Evolutionary conservation across 345 rosid genomes (phyloP).

Genomic region (Aquilaria sinensis): DNA sequence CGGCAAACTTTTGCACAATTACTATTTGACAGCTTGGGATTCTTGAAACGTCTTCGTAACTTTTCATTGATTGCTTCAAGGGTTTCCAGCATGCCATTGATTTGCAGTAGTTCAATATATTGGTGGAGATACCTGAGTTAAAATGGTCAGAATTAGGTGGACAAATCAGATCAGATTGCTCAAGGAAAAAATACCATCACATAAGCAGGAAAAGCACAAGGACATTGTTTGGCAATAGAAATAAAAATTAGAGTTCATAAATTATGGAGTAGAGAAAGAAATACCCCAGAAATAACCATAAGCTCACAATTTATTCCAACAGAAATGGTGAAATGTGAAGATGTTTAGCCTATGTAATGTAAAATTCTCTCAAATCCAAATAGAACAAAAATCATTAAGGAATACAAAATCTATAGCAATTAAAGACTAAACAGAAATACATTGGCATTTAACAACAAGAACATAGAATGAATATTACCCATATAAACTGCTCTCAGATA

Average conservation of each 20-base stretch:
- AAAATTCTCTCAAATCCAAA: no score
- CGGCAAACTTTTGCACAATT: conserved; percentile 80
- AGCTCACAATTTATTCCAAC: no score
- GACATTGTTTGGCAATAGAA: background rate
- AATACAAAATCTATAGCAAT: no score
- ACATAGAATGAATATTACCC: conserved; percentile 42
- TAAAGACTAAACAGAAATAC: no score
- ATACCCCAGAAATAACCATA: no score
- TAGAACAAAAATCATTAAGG: no score
- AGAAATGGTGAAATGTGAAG: no score
- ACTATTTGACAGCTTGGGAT: conserved; percentile 73
- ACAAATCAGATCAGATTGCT: background rate
- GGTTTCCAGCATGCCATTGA: conserved; percentile 65
- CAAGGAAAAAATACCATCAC: no score
- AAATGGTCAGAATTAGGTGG: conserved; percentile 2
- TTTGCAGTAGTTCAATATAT: conserved; percentile 57
- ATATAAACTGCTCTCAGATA: conserved; percentile 73
- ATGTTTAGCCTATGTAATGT: no score
- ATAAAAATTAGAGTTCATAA: no score
- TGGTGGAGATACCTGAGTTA: conserved; percentile 65
- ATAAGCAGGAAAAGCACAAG: conserved; percentile 2
- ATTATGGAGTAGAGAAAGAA: no score
- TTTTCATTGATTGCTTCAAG: conserved; percentile 86
- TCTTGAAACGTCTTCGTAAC: conserved; percentile 88
- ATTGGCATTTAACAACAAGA: background rate